Base-by-base conservation (phyloP, 2,329 filamentous ascomycete genomes). In the Ascochyta rabiei region DNA sequence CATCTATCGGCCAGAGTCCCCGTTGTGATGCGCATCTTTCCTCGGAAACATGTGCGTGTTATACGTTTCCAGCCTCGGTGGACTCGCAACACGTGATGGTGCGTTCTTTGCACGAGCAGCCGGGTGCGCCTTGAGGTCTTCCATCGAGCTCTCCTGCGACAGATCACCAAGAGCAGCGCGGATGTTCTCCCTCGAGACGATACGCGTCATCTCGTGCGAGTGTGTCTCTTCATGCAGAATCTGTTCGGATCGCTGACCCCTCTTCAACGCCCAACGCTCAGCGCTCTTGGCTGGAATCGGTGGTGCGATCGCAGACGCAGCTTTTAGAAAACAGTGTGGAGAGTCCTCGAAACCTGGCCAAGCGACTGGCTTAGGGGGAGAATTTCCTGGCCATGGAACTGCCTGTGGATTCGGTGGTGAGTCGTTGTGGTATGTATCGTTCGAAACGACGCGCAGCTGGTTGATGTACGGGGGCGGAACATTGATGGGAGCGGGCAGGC, bases 121-220 rank as follows among this genome's bases (percentile, higher is more conserved):
- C 15, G 42, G 18, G 13, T 54, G 35, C 15, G 48, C 38, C 6
- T 21, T 21, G 10, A 64, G 15, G 6, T 62, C 55, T n/a, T 71
- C 67, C 3, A 39, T 47, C 3, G 64, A 68, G 24, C 56, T 58
- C 3, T 67, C 61, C 3, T 49, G 53, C 6, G 68, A 67, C 21
- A 62, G 16, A 33, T 46, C 39, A 21, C 50, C 56, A 10, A 74
- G 53, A 7, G 60, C 65, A 19, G 63, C 58, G 13, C 71, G 70
- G 23, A 74, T 73, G 33, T 72, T 74, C 21, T 73, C 69, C 35
- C 62, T 70, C 6, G 71, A 73, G 2, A 74, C 60, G 37, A 72
- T 71, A 16, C 67, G 70, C 6, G 46, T 21, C 44, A 67, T 33
- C 47, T 51, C 48, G 21, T 56, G 57, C 21, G 49, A 38, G 8